Percentiles rank a stretch among this genome's conserved stretches.
Evolutionary conservation across 768 basidiomycete genomes (phyloP).

Genomic region (Lactarius trivialis): DNA sequence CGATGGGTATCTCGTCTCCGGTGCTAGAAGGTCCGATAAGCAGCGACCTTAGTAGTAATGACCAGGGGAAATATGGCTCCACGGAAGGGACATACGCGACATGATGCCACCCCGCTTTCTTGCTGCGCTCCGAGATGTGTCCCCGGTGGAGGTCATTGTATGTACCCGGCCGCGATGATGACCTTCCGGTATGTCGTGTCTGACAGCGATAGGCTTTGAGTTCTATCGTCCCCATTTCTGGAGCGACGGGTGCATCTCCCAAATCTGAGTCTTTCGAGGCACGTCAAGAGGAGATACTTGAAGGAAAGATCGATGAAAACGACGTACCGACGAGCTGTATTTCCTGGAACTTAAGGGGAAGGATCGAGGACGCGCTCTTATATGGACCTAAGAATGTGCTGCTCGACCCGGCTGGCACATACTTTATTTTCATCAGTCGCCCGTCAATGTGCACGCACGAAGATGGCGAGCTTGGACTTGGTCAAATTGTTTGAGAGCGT

Average conservation of each 20-base stretch:
- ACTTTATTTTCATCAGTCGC: neutral
- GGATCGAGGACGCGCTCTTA: neutral
- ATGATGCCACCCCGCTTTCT: slow-evolving; percentile 19
- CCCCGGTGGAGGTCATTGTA: neutral
- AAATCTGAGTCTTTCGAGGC: slow-evolving; percentile 1
- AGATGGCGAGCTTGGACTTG: neutral
- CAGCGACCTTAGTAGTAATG: neutral
- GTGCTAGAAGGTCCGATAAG: neutral
- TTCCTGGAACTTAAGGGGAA: slow-evolving; percentile 16
- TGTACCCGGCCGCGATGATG: accelerated
- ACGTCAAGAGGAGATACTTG: neutral
- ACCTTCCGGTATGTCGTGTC: no score
- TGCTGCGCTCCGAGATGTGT: slow-evolving; percentile 14
- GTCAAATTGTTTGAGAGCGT: neutral
- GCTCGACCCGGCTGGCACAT: neutral
- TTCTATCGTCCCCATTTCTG: no score
- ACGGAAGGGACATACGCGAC: neutral
- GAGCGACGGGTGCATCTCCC: slow-evolving; percentile 5
- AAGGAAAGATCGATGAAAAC: neutral
- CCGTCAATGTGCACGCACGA: slow-evolving; percentile 9
- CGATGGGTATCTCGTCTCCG: slow-evolving; percentile 5
- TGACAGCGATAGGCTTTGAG: slow-evolving; percentile 6
- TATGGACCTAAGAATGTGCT: neutral
- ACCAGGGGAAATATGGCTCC: neutral
- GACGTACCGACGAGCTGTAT: slow-evolving; percentile 12